Base-by-base conservation (phyloP, 2,329 filamentous ascomycete species). In the Cytospora piceae region DNA sequence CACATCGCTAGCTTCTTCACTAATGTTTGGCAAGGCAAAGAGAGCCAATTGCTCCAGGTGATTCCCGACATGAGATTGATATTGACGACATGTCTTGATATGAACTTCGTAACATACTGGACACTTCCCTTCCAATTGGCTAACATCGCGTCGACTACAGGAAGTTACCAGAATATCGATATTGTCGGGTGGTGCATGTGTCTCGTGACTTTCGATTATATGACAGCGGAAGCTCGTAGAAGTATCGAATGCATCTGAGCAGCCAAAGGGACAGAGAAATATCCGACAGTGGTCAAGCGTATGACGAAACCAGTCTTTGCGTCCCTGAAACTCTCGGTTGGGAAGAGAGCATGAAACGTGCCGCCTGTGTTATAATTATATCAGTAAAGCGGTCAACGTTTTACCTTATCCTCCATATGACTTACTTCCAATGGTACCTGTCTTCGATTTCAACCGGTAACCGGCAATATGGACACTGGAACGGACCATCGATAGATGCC, bases 11-110 rank as follows among this genome's bases (percentile, higher is more conserved):
- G 39, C n/a, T 11, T 22, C 14, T 17, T 57, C 55, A 8, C 8
- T 6, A 8, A 27, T 27, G 15, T 20, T 4, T 42, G 34, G 37
- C 3, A 58, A 12, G 4, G 11, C 55, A 22, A 29, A 46, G 2
- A 58, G 34, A n/a, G 55, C 55, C 9, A 58, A 12, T n/a, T 58
- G 34, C n/a, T 58, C 37, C 11, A 58, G 37, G 42, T 58, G 55
- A 5, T 46, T 24, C 14, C 55, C 34, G 8, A 58, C 22, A 20
- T 58, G 55, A 8, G 22, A 29, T 29, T 11, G 11, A n/a, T 58
- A 58, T 20, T 42, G 3, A 46, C 7, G 22, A 7, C 24, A 6
- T 12, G 14, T 31, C 5, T 31, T 46, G 22, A 58, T 12, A 24
- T 58, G 34, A 12, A 58, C 14, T 11, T 29, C 12, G 1, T 12